Base-by-base conservation (phyloP, 768 basidiomycete species). In the Fistulinella prunicolor region DNA sequence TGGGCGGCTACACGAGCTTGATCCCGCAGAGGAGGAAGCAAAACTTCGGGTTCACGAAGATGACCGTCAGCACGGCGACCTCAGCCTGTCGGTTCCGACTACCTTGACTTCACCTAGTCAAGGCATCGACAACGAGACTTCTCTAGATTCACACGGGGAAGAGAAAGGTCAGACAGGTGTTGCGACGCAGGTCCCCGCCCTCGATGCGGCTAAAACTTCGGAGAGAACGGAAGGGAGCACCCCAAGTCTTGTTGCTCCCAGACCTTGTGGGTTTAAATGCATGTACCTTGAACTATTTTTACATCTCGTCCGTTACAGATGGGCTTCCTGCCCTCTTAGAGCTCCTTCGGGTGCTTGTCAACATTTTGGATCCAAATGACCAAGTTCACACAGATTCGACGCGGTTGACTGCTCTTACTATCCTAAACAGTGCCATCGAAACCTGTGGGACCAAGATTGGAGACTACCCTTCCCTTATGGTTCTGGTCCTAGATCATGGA, bases 331-430 rank as follows among this genome's bases (percentile, higher is more conserved):
- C 96, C 12, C 85, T 96, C 35, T 72, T 93, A 16, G 95, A 97
- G 64, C 83, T 99, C 6, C 75, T 98, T 29, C 86, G 94, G 3
- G 96, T 98, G 28, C 80, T 99, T 46, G 84, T 97, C 61, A 93
- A 95, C 58, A 89, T 99, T 34, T 76, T 99, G 41, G 93, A 98
- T 66, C 96, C 96, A 17, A 88, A 81, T 56, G 93, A 95, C 63
- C 89, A 91, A 55, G 83, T 93, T 44, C 95, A 98, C 64, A 97
- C 96, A 3, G 96, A 98, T 65, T 92, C 94, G 4, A 96, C 94
- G 44, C 84, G 96, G 13, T 75, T 95, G 8, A 85, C 88, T 46
- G 90, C 94, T 1, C 79, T 99, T 20, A 78, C 86, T 1, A 86
- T 94, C 47, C 77, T 99, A 46, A 93, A 94, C 59, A 77, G 84